Percentiles rank a stretch among this genome's conserved stretches.
Evolutionary conservation across 345 rosid genomes (phyloP).

Genomic region (Syzygium aromaticum): DNA sequence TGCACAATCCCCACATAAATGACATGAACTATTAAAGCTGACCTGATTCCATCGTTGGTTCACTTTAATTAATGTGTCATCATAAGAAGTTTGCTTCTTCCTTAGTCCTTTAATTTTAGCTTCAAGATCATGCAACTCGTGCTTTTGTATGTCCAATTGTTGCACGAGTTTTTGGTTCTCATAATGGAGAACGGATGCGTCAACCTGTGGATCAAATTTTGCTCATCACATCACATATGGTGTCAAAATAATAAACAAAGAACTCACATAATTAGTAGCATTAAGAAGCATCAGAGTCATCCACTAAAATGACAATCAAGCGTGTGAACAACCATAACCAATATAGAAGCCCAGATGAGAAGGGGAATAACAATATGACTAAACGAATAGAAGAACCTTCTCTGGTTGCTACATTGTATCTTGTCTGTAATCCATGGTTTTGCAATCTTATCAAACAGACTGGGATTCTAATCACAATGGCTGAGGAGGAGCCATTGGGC

Average conservation of each 20-base stretch:
- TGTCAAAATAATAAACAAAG: neutral
- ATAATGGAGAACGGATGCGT: conserved; percentile 63
- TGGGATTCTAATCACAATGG: neutral
- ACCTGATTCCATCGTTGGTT: conserved; percentile 84
- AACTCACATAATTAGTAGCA: neutral
- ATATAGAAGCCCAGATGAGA: neutral
- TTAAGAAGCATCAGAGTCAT: neutral
- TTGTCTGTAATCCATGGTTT: neutral
- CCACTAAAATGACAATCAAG: neutral
- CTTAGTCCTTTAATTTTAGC: conserved; percentile 42
- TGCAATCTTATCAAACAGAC: neutral
- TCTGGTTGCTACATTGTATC: neutral
- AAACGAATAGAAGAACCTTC: neutral
- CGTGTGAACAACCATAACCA: neutral
- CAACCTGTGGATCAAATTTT: conserved; percentile 36
- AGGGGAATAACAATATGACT: neutral
- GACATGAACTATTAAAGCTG: neutral
- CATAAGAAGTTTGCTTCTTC: conserved; percentile 54
- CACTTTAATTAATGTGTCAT: conserved; percentile 43
- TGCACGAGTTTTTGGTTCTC: conserved; percentile 86
- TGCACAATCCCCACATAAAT: neutral
- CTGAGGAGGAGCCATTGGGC: neutral
- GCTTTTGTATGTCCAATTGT: conserved; percentile 68
- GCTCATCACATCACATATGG: neutral
- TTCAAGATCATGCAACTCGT: conserved; percentile 58